Percentiles rank a stretch among this genome's conserved stretches.
These are phyloP conservation scores for Coriaria nepalensis DNA, from an alignment of 306 rosid genomes.

Conservation along the genomic window DNA sequence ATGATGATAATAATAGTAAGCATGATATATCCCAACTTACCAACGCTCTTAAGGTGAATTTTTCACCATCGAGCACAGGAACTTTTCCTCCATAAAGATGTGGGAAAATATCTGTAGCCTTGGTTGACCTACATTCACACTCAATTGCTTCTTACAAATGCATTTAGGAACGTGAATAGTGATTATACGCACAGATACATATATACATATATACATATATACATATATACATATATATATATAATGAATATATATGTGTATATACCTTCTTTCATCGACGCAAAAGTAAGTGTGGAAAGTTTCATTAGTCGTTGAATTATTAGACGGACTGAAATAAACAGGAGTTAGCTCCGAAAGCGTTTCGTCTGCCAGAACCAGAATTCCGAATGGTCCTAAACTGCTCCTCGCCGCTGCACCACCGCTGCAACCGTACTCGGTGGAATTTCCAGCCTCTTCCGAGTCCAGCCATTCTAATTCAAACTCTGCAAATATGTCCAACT, in stretches of 20 bases:
- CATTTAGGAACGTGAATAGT: not conserved
- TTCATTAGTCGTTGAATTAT: constrained; percentile 18
- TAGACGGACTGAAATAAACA: constrained; percentile 34
- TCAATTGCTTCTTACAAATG: not conserved
- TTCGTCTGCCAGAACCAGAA: constrained; percentile 59
- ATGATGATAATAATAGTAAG: not conserved
- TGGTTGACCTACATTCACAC: constrained; percentile 46
- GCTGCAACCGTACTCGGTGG: constrained; percentile 34
- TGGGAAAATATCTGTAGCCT: constrained; percentile 46
- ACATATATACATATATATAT: too few relatives aligned
- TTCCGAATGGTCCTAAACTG: constrained; percentile 65
- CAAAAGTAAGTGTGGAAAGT: constrained; percentile 43
- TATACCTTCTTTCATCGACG: constrained; percentile 55
- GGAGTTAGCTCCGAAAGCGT: constrained; percentile 67
- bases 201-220: too few relatives aligned
- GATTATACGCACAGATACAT: too few relatives aligned
- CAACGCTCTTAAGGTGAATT: constrained; percentile 39
- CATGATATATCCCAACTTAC: constrained; percentile 23
- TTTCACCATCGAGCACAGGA: constrained; percentile 59
- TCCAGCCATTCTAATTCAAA: constrained; percentile 37
- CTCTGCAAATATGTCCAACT: constrained; percentile 70
- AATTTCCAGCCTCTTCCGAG: constrained; percentile 7
- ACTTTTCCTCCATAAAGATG: constrained; percentile 45
- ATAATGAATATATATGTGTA: not conserved
- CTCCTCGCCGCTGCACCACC: constrained; percentile 49